phyloP scores from a whole-genome alignment of 176 grass and related monocot species.

The Ensete ventricosum region DNA sequence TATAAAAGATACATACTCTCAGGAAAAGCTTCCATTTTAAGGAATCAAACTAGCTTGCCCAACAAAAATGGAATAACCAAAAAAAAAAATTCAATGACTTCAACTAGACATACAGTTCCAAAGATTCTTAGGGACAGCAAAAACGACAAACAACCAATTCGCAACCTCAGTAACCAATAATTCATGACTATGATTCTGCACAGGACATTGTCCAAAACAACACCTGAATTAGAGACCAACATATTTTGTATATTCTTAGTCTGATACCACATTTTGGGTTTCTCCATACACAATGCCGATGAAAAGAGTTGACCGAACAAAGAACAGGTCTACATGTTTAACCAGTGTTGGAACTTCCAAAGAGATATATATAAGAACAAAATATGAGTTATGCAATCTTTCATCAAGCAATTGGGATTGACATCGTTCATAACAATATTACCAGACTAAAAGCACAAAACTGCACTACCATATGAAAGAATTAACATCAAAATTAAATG shows the following conservation, averaged over 20 bases:
- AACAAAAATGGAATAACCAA: background rate
- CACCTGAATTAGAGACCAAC: background rate
- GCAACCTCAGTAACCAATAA: background rate
- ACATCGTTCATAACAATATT: background rate
- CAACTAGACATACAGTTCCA: background rate
- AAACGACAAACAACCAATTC: background rate
- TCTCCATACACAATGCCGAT: too few relatives aligned
- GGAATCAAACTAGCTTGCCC: background rate
- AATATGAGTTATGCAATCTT: background rate
- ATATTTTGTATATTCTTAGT: background rate
- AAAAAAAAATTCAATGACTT: background rate
- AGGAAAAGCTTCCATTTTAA: background rate
- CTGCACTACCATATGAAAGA: too few relatives aligned
- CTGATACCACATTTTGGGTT: background rate
- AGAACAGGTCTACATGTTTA: too few relatives aligned
- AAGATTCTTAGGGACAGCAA: background rate
- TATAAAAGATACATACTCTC: background rate
- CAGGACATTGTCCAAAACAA: background rate
- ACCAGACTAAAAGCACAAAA: background rate
- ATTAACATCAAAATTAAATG: too few relatives aligned
- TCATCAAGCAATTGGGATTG: background rate
- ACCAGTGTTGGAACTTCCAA: background rate
- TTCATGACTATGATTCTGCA: background rate
- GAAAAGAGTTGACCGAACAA: too few relatives aligned
- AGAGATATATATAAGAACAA: background rate